Evolutionary conservation across 305 asterid genomes (phyloP).

Genomic region (Solanum hybrid): DNA sequence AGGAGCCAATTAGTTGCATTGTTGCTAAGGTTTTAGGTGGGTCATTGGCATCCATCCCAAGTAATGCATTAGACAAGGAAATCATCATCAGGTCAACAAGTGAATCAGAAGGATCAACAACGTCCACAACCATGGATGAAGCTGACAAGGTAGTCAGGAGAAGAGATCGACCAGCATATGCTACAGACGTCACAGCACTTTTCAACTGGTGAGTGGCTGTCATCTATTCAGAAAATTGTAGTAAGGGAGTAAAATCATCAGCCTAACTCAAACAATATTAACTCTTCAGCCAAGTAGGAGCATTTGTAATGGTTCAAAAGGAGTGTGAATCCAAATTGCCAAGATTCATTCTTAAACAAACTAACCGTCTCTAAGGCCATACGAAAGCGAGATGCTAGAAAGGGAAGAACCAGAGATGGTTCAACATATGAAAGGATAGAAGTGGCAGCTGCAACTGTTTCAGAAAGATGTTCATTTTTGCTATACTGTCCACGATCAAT

Average conservation of each 20-base stretch:
- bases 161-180: constrained; percentile 81
- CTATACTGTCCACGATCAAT: constrained; percentile 99
- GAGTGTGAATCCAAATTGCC: background rate
- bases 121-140: constrained; percentile 33
- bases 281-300: background rate
- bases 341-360: constrained; percentile 6
- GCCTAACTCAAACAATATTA: background rate
- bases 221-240: constrained; percentile 47
- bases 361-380: constrained; percentile 99
- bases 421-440: constrained; percentile 92
- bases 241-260: background rate
- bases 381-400: constrained; percentile 83
- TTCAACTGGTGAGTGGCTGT: constrained; percentile 99
- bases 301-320: background rate
- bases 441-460: constrained; percentile 88
- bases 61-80: constrained; percentile 84
- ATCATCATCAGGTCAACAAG: constrained; percentile 74
- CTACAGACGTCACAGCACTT: constrained; percentile 91
- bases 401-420: constrained; percentile 90
- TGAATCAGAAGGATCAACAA: constrained; percentile 42
- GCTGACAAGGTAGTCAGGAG: constrained; percentile 50
- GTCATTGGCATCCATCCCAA: constrained; percentile 99
- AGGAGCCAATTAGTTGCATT: constrained; percentile 90
- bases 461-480: constrained; percentile 85
- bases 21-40: constrained; percentile 99